These are phyloP conservation scores for Ceratocystis smalleyi DNA, from an alignment of 2,329 filamentous ascomycete species.

Conservation along the genomic window DNA sequence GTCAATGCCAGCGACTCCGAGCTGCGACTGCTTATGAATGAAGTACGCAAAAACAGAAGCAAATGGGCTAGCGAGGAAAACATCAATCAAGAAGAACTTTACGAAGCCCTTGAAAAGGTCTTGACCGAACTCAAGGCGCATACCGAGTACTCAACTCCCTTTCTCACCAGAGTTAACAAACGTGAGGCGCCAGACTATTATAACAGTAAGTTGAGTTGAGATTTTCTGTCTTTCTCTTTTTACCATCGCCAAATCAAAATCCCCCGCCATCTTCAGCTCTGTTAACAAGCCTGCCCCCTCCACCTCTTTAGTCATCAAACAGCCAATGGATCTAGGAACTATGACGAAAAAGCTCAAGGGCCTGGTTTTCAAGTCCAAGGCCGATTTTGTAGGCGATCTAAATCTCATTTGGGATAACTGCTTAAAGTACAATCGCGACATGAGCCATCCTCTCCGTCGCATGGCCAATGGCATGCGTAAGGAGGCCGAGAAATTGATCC, in stretches of 20 bases:
- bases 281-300: not conserved
- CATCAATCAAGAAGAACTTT: constrained; percentile 92
- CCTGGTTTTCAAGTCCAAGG: constrained; percentile 69
- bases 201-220: constrained; percentile 44
- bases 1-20: constrained; percentile 89
- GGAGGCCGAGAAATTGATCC: constrained; percentile 91
- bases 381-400: constrained; percentile 84
- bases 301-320: constrained; percentile 57
- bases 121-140: constrained; percentile 92
- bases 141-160: constrained; percentile 94
- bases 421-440: constrained; percentile 84
- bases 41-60: constrained; percentile 92
- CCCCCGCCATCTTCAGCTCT: constrained; percentile 17
- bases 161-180: constrained; percentile 88
- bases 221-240: constrained; percentile 12
- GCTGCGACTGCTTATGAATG: constrained; percentile 81
- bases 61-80: constrained; percentile 99
- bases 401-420: constrained; percentile 97
- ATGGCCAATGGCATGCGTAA: constrained; percentile 95
- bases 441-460: constrained; percentile 71
- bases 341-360: constrained; percentile 97
- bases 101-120: constrained; percentile 93
- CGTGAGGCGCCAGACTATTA: constrained; percentile 94
- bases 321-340: constrained; percentile 90
- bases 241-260: no score